Evolutionary conservation across 345 rosid species (phyloP).

Genomic region (Melaleuca alternifolia): DNA sequence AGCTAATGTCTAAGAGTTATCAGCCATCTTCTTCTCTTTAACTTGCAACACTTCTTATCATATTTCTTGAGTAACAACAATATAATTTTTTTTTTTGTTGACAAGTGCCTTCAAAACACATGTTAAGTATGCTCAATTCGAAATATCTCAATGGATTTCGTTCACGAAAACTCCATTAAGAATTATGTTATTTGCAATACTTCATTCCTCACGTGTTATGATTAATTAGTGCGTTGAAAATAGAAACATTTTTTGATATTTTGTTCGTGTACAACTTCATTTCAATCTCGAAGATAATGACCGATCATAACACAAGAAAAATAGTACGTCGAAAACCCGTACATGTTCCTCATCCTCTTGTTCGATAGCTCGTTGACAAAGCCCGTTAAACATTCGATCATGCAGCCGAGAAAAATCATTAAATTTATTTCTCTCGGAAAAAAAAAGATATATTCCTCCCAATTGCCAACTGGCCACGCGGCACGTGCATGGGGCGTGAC

Average conservation of each 20-base stretch:
- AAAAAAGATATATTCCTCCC: background rate
- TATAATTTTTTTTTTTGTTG: background rate
- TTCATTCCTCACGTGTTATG: background rate
- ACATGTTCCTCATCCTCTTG: background rate
- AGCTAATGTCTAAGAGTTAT: no score
- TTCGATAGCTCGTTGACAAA: background rate
- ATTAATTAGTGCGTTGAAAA: background rate
- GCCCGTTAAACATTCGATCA: background rate
- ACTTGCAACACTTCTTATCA: no score
- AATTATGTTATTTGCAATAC: background rate
- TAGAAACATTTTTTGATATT: background rate
- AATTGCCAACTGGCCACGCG: background rate
- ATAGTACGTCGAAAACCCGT: background rate
- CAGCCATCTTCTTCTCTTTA: no score
- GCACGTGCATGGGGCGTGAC: background rate
- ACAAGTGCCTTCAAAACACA: background rate
- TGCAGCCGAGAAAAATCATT: background rate
- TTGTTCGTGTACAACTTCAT: no score
- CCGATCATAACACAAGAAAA: rapidly evolving
- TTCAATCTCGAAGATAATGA: background rate
- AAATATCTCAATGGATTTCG: rapidly evolving
- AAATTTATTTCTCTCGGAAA: background rate
- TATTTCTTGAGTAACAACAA: background rate
- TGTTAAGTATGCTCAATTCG: background rate
- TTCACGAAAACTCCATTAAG: rapidly evolving